These are phyloP conservation scores for Sordaria brevicollis DNA, from an alignment of 495 filamentous ascomycete genomes.

Conservation along the genomic window DNA sequence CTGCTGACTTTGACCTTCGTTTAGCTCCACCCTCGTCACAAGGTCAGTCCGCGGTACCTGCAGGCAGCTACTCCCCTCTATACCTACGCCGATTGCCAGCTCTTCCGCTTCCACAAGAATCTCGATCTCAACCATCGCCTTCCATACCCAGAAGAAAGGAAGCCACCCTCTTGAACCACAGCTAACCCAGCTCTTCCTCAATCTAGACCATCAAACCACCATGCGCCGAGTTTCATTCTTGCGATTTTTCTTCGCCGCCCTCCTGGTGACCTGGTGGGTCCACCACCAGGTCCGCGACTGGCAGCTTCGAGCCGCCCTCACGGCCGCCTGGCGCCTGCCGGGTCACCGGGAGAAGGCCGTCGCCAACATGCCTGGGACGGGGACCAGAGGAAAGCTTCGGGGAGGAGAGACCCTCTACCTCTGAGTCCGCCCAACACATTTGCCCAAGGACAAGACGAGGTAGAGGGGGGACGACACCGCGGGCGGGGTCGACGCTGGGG, in stretches of 20 bases:
- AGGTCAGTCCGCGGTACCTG: not conserved
- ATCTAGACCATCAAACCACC: not conserved
- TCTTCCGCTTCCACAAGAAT: not conserved
- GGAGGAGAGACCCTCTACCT: not conserved
- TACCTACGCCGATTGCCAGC: not conserved
- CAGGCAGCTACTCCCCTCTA: not conserved
- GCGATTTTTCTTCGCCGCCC: not conserved
- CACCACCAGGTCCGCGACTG: not conserved
- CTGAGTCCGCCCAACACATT: not conserved
- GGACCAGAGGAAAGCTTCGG: not conserved
- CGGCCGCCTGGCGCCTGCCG: not conserved
- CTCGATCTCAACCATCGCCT: not conserved
- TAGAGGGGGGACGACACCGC: not conserved
- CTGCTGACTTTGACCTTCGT: not conserved
- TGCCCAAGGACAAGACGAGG: not conserved
- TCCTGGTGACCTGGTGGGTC: not conserved
- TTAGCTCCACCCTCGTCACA: not conserved
- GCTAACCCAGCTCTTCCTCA: not conserved
- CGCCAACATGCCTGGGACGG: not conserved
- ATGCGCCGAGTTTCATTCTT: not conserved
- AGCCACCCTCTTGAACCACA: not conserved
- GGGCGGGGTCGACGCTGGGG: not conserved
- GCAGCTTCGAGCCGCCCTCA: not conserved
- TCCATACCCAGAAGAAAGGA: not conserved
- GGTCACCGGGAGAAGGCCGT: not conserved